Percentiles rank a stretch among this genome's conserved stretches.
Evolutionary conservation across 306 rosid species (phyloP).

Genomic region (Cicer cuneatum): DNA sequence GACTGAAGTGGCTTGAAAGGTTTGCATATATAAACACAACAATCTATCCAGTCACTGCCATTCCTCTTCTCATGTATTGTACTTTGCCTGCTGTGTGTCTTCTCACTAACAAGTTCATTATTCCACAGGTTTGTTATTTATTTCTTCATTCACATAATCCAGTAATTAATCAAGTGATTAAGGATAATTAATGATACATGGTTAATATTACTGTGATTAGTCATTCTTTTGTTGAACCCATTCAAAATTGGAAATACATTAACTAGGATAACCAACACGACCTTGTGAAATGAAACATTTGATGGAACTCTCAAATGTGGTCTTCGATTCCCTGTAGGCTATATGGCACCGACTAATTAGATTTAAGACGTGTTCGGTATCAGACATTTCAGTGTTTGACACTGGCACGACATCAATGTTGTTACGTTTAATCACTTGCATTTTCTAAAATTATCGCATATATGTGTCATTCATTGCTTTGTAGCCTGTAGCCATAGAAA

Average conservation of each 20-base stretch:
- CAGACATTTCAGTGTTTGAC: too few relatives aligned
- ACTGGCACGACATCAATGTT: too few relatives aligned
- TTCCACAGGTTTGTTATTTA: conserved; percentile 81
- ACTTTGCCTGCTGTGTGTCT: conserved; percentile 97
- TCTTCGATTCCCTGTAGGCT: neutral
- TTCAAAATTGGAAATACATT: conserved; percentile 6
- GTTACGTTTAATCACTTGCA: too few relatives aligned
- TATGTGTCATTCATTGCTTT: too few relatives aligned
- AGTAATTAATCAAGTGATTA: conserved; percentile 4
- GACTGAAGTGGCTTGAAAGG: conserved; percentile 96
- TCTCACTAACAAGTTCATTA: conserved; percentile 94
- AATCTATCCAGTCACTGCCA: conserved; percentile 86
- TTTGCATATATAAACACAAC: conserved; percentile 96
- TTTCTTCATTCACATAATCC: conserved; percentile 15
- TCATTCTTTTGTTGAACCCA: conserved; percentile 9
- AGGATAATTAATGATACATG: neutral
- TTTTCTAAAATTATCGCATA: too few relatives aligned
- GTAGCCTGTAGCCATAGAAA: too few relatives aligned
- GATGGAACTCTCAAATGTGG: neutral
- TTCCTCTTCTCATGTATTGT: conserved; percentile 93
- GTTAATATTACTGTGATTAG: neutral
- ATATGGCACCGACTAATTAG: too few relatives aligned
- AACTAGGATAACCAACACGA: conserved; percentile 11
- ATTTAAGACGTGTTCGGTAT: too few relatives aligned
- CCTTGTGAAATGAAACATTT: conserved; percentile 13